A percentile compares a stretch with the other conserved stretches of the same genome.
Conservation (phyloP, 495 filamentous ascomycete species). For the Penicillium simplicissimum region DNA sequence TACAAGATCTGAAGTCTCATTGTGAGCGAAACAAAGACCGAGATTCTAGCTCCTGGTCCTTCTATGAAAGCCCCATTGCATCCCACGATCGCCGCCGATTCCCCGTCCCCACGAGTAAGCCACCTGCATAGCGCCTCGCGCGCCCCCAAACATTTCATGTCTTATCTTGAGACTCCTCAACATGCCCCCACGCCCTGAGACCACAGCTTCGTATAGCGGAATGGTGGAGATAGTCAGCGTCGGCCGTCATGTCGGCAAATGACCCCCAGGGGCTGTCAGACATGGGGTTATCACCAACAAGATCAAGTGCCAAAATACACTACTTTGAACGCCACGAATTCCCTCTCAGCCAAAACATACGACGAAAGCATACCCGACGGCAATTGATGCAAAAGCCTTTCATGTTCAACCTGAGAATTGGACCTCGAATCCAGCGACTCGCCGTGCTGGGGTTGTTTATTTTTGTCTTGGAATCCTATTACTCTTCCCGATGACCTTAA, state of each 20-base stretch:
- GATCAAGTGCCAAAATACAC: not conserved
- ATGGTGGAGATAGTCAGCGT: not conserved
- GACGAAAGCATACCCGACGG: not conserved
- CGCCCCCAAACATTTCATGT: not conserved
- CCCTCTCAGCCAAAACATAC: not conserved
- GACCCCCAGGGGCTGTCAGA: not conserved
- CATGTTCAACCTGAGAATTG: not conserved
- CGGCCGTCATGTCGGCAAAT: not conserved
- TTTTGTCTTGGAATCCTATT: not conserved
- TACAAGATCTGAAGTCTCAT: no score
- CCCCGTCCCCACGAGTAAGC: not conserved
- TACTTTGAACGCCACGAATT: no score
- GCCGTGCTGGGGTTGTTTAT: not conserved
- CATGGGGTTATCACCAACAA: not conserved
- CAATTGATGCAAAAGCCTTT: not conserved
- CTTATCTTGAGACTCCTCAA: not conserved
- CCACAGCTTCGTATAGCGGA: not conserved
- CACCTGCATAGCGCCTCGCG: not conserved
- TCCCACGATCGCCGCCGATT: not conserved
- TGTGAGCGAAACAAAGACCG: no score
- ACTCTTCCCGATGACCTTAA: not conserved
- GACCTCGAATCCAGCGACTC: not conserved
- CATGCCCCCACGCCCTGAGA: not conserved
- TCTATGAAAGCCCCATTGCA: not conserved
- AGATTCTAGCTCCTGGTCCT: no score